A percentile compares a stretch with the other conserved stretches of the same genome.
phyloP scores from a whole-genome alignment of 2,329 filamentous ascomycete genomes.

The Geosmithia putterillii region DNA sequence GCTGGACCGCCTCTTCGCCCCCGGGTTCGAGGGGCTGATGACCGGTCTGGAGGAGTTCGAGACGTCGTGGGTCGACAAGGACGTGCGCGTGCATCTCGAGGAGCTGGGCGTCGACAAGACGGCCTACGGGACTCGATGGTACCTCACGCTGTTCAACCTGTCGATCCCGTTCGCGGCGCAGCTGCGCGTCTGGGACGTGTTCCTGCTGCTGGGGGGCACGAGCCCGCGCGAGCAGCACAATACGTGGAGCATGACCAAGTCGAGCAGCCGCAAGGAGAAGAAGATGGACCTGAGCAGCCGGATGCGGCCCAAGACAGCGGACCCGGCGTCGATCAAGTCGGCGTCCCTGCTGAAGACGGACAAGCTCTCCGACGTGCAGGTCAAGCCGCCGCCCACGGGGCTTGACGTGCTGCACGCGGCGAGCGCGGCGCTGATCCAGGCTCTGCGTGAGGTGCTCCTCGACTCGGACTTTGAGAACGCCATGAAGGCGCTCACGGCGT shows the following conservation, averaged over 20 bases:
- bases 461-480: conserved; percentile 94
- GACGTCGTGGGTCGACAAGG: conserved; percentile 68
- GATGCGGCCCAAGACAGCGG: neutral
- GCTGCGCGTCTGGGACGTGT: conserved; percentile 93
- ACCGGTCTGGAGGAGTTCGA: conserved; percentile 77
- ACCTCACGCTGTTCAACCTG: conserved; percentile 93
- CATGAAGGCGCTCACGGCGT: conserved; percentile 93
- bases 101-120: conserved; percentile 75
- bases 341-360: neutral
- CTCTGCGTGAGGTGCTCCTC: conserved; percentile 74
- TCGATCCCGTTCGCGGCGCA: conserved; percentile 91
- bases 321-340: neutral
- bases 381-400: conserved; percentile 26
- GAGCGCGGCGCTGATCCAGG: conserved; percentile 80
- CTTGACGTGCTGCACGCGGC: conserved; percentile 85
- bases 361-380: too few relatives aligned
- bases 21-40: conserved; percentile 80
- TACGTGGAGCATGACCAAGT: neutral
- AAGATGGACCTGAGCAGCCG: neutral
- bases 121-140: conserved; percentile 95
- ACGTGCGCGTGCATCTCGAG: conserved; percentile 67
- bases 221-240: conserved; percentile 22
- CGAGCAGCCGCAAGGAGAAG: neutral
- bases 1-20: conserved; percentile 70
- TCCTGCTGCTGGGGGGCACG: conserved; percentile 76